phyloP scores from a whole-genome alignment of 176 grass and related monocot species.

The Cenchrus fungigraminus region DNA sequence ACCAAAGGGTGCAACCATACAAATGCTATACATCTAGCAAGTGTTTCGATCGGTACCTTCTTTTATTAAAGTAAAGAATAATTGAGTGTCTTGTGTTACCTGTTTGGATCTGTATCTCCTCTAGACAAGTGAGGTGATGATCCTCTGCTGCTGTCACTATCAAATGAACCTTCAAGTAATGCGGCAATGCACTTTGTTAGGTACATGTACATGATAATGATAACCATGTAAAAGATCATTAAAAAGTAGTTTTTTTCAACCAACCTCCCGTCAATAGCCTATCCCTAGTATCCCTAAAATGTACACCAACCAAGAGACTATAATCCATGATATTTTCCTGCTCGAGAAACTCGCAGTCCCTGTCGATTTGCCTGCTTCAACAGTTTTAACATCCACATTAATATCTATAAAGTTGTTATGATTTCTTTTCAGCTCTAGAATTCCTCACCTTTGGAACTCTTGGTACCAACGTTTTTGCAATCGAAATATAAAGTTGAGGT shows the following conservation, averaged over 20 bases:
- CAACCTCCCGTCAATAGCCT: constrained; percentile 66
- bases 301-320: constrained; percentile 93
- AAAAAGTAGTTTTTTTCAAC: constrained; percentile 39
- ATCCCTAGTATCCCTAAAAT: constrained; percentile 75
- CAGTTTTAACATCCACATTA: constrained; percentile 31
- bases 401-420: neutral
- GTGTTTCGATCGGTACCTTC: neutral
- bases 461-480: constrained; percentile 77
- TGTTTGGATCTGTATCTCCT: constrained; percentile 79
- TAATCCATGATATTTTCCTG: constrained; percentile 99
- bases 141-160: constrained; percentile 59
- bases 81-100: constrained; percentile 44
- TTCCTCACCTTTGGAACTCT: constrained; percentile 81
- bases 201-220: constrained; percentile 16
- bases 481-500: constrained; percentile 96
- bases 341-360: constrained; percentile 95
- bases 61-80: neutral
- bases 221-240: constrained; percentile 17
- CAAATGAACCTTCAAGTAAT: constrained; percentile 68
- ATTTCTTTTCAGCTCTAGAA: constrained; percentile 2
- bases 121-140: constrained; percentile 67
- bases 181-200: constrained; percentile 37
- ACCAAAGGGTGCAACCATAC: neutral
- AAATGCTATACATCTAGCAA: constrained; percentile 25
- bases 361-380: constrained; percentile 84